Conservation (phyloP, 495 filamentous ascomycete genomes). For the Wilcoxina mikolae region DNA sequence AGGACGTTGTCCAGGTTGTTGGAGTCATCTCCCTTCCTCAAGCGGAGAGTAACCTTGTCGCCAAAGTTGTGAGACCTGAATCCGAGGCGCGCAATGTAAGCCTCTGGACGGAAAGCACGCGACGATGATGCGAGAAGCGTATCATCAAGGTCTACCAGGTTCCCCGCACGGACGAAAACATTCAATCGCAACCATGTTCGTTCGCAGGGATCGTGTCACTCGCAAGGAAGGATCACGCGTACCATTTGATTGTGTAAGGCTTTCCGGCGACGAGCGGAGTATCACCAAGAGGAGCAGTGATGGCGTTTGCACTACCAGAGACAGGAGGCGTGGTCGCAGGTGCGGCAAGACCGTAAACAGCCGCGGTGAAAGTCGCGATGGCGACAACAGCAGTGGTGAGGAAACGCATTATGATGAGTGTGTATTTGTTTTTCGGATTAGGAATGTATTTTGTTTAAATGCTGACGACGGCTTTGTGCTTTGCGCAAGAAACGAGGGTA, state of each 20-base stretch:
- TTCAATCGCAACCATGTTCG: not conserved
- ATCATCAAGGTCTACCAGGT: not conserved
- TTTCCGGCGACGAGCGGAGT: slow-evolving; percentile 38
- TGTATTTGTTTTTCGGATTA: not conserved
- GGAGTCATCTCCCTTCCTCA: slow-evolving; percentile 37
- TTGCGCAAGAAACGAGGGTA: not conserved
- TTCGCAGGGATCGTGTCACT: no score
- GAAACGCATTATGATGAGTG: slow-evolving; percentile 28
- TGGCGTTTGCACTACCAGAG: no score
- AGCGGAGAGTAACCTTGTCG: slow-evolving; percentile 37
- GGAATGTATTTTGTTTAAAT: not conserved
- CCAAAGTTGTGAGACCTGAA: slow-evolving; percentile 37
- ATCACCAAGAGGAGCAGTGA: slow-evolving; percentile 29
- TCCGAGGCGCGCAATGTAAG: no score
- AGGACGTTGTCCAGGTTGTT: slow-evolving; percentile 34
- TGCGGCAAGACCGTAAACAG: slow-evolving; percentile 26
- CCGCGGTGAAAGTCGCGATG: slow-evolving; percentile 13
- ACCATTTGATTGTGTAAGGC: slow-evolving; percentile 41
- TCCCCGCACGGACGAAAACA: not conserved
- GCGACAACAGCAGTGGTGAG: slow-evolving; percentile 18
- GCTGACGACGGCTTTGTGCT: not conserved
- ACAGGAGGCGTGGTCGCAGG: slow-evolving; percentile 28
- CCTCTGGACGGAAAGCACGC: no score
- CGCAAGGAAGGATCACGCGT: not conserved
- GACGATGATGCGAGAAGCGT: no score